Percentiles rank a stretch among this genome's conserved stretches.
These are phyloP conservation scores for Apiotrichum gracile DNA, from an alignment of 1,284 basidiomycete genomes.

Conservation along the genomic window DNA sequence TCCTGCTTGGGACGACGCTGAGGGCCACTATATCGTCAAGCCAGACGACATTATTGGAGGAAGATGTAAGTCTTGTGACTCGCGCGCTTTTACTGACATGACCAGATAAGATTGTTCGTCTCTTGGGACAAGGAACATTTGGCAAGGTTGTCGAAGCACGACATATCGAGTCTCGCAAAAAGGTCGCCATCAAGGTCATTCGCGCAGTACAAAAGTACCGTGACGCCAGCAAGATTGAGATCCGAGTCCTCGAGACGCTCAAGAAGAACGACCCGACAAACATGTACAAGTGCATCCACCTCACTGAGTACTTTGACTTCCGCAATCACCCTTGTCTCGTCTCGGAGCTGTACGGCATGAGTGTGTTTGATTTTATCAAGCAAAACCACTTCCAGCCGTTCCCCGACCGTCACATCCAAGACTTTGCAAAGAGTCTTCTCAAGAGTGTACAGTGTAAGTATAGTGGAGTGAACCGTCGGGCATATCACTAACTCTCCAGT, in stretches of 20 bases:
- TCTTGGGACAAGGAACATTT: slow-evolving; percentile 96
- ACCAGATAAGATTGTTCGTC: slow-evolving; percentile 77
- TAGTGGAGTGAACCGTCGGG: neutral
- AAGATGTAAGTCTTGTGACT: slow-evolving; percentile 58
- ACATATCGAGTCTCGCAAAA: slow-evolving; percentile 64
- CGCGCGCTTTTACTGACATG: slow-evolving; percentile 1
- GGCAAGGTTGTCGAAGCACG: slow-evolving; percentile 96
- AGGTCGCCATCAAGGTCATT: slow-evolving; percentile 98
- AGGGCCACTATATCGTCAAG: slow-evolving; percentile 89
- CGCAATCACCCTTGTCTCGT: slow-evolving; percentile 98
- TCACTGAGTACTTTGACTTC: slow-evolving; percentile 92
- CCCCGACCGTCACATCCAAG: slow-evolving; percentile 91
- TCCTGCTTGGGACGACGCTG: slow-evolving; percentile 78
- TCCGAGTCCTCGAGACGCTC: slow-evolving; percentile 86
- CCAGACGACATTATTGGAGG: slow-evolving; percentile 77
- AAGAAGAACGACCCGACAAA: slow-evolving; percentile 87
- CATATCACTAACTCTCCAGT: slow-evolving; percentile 55
- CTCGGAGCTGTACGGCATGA: slow-evolving; percentile 92
- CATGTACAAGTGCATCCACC: slow-evolving; percentile 93
- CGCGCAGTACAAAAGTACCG: slow-evolving; percentile 94
- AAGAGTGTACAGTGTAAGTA: slow-evolving; percentile 87
- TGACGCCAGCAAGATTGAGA: slow-evolving; percentile 97
- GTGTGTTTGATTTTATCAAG: slow-evolving; percentile 98
- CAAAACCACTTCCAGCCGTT: slow-evolving; percentile 97
- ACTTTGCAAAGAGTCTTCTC: slow-evolving; percentile 86